Base-by-base conservation (phyloP, 495 filamentous ascomycete species). In the Hypoxylon lienhwacheense region DNA sequence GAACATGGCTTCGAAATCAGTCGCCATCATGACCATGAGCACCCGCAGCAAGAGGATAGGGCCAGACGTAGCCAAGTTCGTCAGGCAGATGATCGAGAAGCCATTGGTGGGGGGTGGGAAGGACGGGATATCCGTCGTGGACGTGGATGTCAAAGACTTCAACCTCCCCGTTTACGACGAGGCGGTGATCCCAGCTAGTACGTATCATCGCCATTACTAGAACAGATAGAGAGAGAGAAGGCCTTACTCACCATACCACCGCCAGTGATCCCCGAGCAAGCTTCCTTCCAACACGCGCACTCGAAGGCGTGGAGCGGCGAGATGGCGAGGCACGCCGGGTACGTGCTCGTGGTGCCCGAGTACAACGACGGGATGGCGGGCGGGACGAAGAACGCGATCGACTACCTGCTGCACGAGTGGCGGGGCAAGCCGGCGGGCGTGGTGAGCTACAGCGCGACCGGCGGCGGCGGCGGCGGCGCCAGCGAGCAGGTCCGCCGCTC, bases 391-490 rank as follows among this genome's bases (percentile, higher is more conserved):
- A 84, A 85, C 61, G 83, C 83, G 11, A 75, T 85, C 36, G 82
- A 85, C 60, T 84, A 82, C 59, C 71, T 86, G 0, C 68, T 70
- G 34, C 58, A 80, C 54, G 82, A 86, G 62, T 85, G 82, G 82
- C 73, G 65, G 44, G 79, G 77, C 20, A 85, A 85, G 65, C 77
- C 81, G 0, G 76, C 76, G 14, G 70, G 67, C 45, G 73, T 84
- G 51, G 73, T 85, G 10, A 77, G 69, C 44, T 84, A 83, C 67
- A 81, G 81, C 2, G n/a, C n/a, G n/a, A n/a, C n/a, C n/a, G 70
- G 74, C 0, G 44, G 70, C 35, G 79, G 80, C 12, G 80, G 80
- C 26, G 64, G 63, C 21, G 74, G 72, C 43, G 69, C 75, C 1
- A 71, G 68, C 22, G 67, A 67, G 33, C 72, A 77, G 34, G 56